These are phyloP conservation scores for Serpula lacrymans DNA, from an alignment of 768 basidiomycete genomes.

Conservation along the genomic window DNA sequence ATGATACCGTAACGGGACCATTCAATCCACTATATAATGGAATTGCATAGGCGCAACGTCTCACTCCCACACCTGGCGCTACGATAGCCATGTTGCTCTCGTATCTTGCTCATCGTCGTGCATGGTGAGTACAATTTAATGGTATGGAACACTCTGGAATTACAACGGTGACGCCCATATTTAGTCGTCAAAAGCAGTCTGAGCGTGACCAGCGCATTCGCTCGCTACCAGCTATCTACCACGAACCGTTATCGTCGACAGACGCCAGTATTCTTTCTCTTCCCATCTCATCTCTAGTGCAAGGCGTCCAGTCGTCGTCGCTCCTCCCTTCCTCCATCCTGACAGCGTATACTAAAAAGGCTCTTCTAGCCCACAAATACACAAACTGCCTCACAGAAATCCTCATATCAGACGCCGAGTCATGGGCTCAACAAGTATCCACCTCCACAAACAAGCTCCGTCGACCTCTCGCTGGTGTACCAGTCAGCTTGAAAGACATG, in stretches of 20 bases:
- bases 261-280: conserved; percentile 30
- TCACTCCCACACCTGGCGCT: too few species aligned
- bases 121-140: conserved; percentile 26
- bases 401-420: conserved; percentile 45
- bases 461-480: conserved; percentile 60
- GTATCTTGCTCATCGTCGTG: conserved; percentile 32
- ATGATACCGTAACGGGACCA: too few species aligned
- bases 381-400: conserved; percentile 72
- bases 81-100: conserved; percentile 29
- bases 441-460: conserved; percentile 16
- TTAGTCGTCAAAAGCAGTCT: conserved; percentile 29
- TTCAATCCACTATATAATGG: too few species aligned
- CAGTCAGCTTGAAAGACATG: conserved; percentile 65
- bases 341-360: conserved; percentile 51
- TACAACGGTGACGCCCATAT: neutral
- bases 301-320: conserved; percentile 26
- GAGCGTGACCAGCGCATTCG: conserved; percentile 32
- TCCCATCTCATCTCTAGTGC: conserved; percentile 28
- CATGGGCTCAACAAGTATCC: conserved; percentile 17
- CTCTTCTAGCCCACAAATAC: conserved; percentile 47
- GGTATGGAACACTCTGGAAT: neutral
- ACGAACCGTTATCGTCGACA: conserved; percentile 25
- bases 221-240: conserved; percentile 28
- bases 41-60: too few species aligned
- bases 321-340: conserved; percentile 39